These are phyloP conservation scores for Phyllosticta citribraziliensis DNA, from an alignment of 2,329 filamentous ascomycete species.

Conservation along the genomic window DNA sequence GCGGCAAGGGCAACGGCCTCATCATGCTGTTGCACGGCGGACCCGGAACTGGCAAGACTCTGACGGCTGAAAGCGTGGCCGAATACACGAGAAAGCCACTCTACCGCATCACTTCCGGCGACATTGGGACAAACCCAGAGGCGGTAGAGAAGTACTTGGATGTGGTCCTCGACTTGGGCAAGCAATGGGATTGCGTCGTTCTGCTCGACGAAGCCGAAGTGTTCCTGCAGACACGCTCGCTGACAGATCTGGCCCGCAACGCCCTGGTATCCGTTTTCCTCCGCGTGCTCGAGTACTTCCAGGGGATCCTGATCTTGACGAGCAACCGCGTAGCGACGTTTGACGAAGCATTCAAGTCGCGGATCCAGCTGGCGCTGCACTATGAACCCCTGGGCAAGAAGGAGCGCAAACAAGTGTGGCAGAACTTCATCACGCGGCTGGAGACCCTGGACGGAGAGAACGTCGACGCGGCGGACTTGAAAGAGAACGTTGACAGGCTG, in stretches of 20 bases:
- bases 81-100: constrained; percentile 33
- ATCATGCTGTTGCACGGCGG: constrained; percentile 8
- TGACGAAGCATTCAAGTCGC: constrained; percentile 20
- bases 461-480: constrained; percentile 12
- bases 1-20: constrained; percentile 20
- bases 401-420: constrained; percentile 19
- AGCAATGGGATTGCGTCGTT: constrained; percentile 42
- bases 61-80: constrained; percentile 18
- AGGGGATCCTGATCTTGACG: constrained; percentile 26
- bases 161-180: constrained; percentile 38
- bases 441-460: neutral
- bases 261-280: constrained; percentile 26
- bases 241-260: constrained; percentile 39
- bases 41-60: constrained; percentile 8
- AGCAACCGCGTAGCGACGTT: constrained; percentile 25
- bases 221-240: constrained; percentile 40
- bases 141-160: constrained; percentile 40
- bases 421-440: constrained; percentile 19
- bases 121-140: constrained; percentile 37
- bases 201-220: constrained; percentile 47
- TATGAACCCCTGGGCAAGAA: constrained; percentile 12
- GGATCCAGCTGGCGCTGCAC: constrained; percentile 23
- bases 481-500: constrained; percentile 35
- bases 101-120: constrained; percentile 38
- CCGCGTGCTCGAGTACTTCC: constrained; percentile 6